Evolutionary conservation across 192 early-diverging fungal species (phyloP).

Genomic region (Diversispora epigaea): DNA sequence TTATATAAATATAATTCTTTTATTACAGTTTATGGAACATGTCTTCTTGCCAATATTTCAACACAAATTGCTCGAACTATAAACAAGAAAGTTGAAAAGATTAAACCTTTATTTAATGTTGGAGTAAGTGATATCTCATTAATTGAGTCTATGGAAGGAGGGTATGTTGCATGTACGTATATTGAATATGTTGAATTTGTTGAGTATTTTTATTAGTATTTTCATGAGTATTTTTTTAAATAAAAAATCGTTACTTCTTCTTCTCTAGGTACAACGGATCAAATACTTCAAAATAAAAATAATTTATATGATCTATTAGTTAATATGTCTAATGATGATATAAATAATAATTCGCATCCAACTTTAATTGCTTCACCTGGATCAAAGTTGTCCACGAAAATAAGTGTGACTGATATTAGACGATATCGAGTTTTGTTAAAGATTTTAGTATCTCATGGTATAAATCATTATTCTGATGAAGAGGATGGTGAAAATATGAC

Average conservation of each 20-base stretch:
- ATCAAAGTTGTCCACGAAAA: conserved; percentile 27
- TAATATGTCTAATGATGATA: conserved; percentile 34
- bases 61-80: conserved; percentile 14
- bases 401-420: conserved; percentile 39
- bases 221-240: neutral
- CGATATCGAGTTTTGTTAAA: conserved; percentile 47
- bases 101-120: conserved; percentile 46
- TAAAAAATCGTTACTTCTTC: conserved; percentile 1
- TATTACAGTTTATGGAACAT: conserved; percentile 48
- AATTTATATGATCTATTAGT: conserved; percentile 51
- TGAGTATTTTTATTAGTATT: neutral
- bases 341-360: neutral
- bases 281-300: conserved; percentile 47
- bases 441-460: conserved; percentile 32
- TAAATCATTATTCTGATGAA: conserved; percentile 1
- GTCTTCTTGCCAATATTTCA: conserved; percentile 47
- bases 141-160: conserved; percentile 36
- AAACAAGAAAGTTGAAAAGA: conserved; percentile 21
- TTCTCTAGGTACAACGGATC: conserved; percentile 50
- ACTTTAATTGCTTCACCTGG: conserved; percentile 15
- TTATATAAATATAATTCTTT: neutral
- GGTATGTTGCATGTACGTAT: conserved; percentile 52
- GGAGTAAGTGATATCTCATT: conserved; percentile 52
- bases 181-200: neutral
- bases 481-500: conserved; percentile 36